Evolutionary conservation across 2,329 filamentous ascomycete species (phyloP).

Genomic region (Anthostomella pinea): DNA sequence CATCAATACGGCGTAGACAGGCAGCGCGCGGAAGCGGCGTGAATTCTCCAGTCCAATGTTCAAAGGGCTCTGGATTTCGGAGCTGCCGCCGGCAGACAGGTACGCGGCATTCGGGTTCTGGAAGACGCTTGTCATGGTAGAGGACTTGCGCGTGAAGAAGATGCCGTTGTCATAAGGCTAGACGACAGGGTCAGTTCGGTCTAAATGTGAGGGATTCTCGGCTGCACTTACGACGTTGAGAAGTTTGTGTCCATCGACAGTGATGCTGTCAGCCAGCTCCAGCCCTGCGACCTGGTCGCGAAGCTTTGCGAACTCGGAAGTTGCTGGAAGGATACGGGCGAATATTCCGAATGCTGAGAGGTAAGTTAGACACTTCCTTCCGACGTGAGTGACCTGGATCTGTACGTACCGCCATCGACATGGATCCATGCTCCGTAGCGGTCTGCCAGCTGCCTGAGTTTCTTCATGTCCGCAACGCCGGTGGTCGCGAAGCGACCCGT

Average conservation of each 20-base stretch:
- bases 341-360: conserved; percentile 77
- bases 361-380: conserved; percentile 1
- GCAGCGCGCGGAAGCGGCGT: conserved; percentile 84
- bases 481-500: conserved; percentile 74
- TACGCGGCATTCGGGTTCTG: conserved; percentile 85
- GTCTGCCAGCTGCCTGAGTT: conserved; percentile 68
- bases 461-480: conserved; percentile 54
- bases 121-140: conserved; percentile 63
- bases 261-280: conserved; percentile 82
- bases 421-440: conserved; percentile 80
- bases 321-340: conserved; percentile 60
- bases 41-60: conserved; percentile 92
- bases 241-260: conserved; percentile 85
- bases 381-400: not conserved
- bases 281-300: conserved; percentile 58
- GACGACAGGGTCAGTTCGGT: too few species aligned
- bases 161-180: conserved; percentile 89
- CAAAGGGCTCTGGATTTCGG: conserved; percentile 69
- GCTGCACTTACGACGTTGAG: conserved; percentile 69
- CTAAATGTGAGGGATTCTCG: not conserved
- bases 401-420: conserved; percentile 66
- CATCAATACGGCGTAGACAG: conserved; percentile 76
- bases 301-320: conserved; percentile 52
- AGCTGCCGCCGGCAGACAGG: conserved; percentile 46
- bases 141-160: conserved; percentile 70